These are phyloP conservation scores for Globisporangium parvum DNA, from an alignment of 352 stramenopile species.

Conservation along the genomic window DNA sequence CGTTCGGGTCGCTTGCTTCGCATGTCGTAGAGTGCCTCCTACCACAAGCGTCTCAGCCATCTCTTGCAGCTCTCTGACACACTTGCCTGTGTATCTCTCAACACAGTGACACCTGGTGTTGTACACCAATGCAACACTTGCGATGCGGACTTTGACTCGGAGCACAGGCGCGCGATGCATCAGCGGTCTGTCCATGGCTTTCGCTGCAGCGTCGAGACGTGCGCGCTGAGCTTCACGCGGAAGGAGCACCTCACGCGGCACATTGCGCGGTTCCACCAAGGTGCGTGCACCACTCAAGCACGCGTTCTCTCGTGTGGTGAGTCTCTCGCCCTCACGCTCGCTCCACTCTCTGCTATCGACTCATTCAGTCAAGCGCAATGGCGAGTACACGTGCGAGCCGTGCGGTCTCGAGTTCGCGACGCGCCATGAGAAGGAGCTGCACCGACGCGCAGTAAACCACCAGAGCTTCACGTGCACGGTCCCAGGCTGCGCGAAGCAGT, in stretches of 20 bases:
- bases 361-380: not conserved
- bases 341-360: not conserved
- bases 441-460: slow-evolving; percentile 13
- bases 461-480: slow-evolving; percentile 32
- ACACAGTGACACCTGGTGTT: too few species aligned
- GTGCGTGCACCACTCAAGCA: not conserved
- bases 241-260: slow-evolving; percentile 13
- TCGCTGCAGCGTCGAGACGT: slow-evolving; percentile 10
- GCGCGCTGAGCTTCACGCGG: slow-evolving; percentile 10
- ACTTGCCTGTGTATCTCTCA: too few species aligned
- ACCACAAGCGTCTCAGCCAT: too few species aligned
- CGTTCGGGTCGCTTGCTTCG: too few species aligned
- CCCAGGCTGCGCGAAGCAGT: slow-evolving; percentile 40
- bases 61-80: too few species aligned
- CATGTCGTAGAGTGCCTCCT: too few species aligned
- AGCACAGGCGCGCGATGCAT: not conserved
- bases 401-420: slow-evolving; percentile 15
- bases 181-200: slow-evolving; percentile 1
- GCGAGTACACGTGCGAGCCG: slow-evolving; percentile 6
- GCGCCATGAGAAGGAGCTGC: slow-evolving; percentile 25
- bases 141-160: not conserved
- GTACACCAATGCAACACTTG: not conserved
- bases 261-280: slow-evolving; percentile 12
- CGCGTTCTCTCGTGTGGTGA: too few species aligned
- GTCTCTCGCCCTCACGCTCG: not conserved